Conservation (phyloP, 345 rosid genomes). For the Eucalyptus marginata region DNA sequence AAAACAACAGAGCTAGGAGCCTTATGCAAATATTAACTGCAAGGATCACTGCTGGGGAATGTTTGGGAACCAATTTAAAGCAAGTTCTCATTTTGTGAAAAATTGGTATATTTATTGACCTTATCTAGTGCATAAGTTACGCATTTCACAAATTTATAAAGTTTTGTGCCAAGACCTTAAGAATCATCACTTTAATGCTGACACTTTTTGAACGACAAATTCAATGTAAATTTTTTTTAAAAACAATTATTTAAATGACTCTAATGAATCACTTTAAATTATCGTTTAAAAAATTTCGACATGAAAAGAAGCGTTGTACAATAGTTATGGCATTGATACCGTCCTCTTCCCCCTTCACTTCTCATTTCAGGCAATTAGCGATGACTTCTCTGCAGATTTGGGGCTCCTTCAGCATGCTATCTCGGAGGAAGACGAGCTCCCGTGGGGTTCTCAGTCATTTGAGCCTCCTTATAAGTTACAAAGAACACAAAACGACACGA, state of each 20-base stretch:
- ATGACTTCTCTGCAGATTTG: not conserved
- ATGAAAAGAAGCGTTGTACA: too few species aligned
- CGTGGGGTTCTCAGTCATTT: not conserved
- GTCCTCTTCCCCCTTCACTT: too few species aligned
- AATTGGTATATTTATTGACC: not conserved
- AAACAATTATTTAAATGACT: too few species aligned
- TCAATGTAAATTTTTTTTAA: not conserved
- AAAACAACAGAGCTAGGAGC: not conserved
- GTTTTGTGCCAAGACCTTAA: not conserved
- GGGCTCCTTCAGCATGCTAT: not conserved
- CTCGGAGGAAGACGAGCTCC: not conserved
- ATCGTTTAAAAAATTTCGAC: too few species aligned
- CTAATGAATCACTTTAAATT: too few species aligned
- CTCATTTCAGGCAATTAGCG: not conserved
- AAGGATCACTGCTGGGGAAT: not conserved
- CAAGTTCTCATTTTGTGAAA: not conserved
- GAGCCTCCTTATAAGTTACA: not conserved
- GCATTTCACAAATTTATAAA: not conserved
- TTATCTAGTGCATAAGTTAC: not conserved
- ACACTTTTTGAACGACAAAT: not conserved
- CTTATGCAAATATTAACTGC: not conserved
- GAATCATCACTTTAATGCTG: not conserved
- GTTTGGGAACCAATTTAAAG: not conserved
- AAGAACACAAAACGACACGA: not conserved
- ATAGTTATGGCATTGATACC: too few species aligned